These are phyloP conservation scores for Russula olivacea DNA, from an alignment of 768 basidiomycete genomes.

Conservation along the genomic window DNA sequence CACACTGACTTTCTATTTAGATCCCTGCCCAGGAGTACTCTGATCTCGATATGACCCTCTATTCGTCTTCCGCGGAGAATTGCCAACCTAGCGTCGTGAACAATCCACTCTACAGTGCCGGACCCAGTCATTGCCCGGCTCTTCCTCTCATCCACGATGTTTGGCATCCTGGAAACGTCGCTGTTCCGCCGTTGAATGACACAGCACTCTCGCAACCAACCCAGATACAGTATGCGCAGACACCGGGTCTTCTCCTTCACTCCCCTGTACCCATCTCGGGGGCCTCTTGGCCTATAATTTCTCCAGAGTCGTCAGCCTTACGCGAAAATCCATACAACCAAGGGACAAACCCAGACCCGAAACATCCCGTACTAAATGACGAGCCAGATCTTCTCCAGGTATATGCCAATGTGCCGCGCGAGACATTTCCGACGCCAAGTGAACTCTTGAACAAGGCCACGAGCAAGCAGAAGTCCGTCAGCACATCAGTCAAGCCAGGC, in stretches of 20 bases:
- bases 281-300: constrained; percentile 16
- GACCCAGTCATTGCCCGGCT: constrained; percentile 8
- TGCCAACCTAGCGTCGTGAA: constrained; percentile 1
- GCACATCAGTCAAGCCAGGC: constrained; percentile 1
- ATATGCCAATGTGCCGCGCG: constrained; percentile 27
- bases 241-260: constrained; percentile 16
- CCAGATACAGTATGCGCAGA: constrained; percentile 10
- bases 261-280: constrained; percentile 24
- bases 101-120: constrained; percentile 3
- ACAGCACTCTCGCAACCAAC: background rate
- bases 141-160: constrained; percentile 12
- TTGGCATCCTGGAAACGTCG: constrained; percentile 15
- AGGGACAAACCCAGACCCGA: background rate
- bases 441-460: constrained; percentile 48
- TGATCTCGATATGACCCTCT: constrained; percentile 13
- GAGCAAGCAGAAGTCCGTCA: constrained; percentile 19
- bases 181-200: background rate
- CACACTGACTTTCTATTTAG: constrained; percentile 11
- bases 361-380: background rate
- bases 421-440: constrained; percentile 55
- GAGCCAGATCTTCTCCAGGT: constrained; percentile 23
- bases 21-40: constrained; percentile 12
- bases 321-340: constrained; percentile 1
- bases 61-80: constrained; percentile 7
- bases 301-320: constrained; percentile 9